A percentile compares a stretch with the other conserved stretches of the same genome.
phyloP scores from a whole-genome alignment of 1,284 basidiomycete genomes.

The Trichosporon coremiiforme region DNA sequence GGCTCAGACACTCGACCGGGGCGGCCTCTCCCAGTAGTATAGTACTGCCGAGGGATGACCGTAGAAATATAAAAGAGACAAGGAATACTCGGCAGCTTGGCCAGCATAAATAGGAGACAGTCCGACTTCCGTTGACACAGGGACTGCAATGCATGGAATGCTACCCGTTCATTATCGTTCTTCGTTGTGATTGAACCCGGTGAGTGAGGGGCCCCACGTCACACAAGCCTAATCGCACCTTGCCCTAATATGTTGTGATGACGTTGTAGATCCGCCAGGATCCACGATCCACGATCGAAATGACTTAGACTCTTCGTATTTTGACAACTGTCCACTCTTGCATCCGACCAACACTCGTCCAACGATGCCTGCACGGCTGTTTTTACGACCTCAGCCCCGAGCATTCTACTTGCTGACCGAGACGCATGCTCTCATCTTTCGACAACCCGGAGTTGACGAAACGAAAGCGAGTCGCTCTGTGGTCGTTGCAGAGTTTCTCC shows the following conservation, averaged over 20 bases:
- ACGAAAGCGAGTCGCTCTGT: conserved; percentile 46
- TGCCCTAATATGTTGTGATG: background rate
- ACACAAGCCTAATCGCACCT: background rate
- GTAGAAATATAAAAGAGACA: too few species aligned
- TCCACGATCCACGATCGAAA: background rate
- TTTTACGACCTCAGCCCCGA: conserved; percentile 49
- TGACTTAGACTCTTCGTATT: too few species aligned
- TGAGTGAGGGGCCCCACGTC: background rate
- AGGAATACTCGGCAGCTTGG: too few species aligned
- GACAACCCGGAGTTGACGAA: conserved; percentile 47
- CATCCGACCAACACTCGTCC: background rate
- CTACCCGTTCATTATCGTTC: too few species aligned
- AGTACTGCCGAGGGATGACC: too few species aligned
- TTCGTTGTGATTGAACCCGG: too few species aligned
- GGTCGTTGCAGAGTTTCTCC: conserved; percentile 76
- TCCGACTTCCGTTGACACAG: too few species aligned
- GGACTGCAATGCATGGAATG: too few species aligned
- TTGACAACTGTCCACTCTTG: background rate
- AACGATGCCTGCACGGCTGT: conserved; percentile 51
- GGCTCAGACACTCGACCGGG: too few species aligned
- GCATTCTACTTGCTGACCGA: conserved; percentile 52
- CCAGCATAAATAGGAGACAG: too few species aligned
- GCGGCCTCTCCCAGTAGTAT: too few species aligned
- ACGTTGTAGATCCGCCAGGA: background rate
- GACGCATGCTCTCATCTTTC: conserved; percentile 53